Base-by-base conservation (phyloP, 352 stramenopile species). In the Achlya hypogyna region DNA sequence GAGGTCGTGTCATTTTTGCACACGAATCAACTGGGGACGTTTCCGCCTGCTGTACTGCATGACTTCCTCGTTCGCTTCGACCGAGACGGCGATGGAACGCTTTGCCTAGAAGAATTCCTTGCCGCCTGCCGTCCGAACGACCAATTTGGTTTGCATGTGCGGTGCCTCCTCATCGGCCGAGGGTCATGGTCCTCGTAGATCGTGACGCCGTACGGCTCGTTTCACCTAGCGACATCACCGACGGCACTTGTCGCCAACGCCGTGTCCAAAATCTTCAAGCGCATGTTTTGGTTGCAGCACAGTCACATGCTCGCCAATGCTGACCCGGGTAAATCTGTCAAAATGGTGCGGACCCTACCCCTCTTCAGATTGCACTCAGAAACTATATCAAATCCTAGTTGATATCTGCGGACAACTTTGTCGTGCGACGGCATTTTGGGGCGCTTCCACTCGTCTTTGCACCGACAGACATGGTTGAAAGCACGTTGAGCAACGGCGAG, bases 211-310 rank as follows among this genome's bases (percentile, higher is more conserved):
- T 85, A 79, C 69, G 77, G 75, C 14, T 71, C 81, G 54, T 85
- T 81, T 42, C 77, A 82, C 56, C 60, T 76, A 27, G 43, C 69
- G 0, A 51, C 72, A 9, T 68, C 78, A 20, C 71, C 71, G 0
- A 60, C 70, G 0, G 69, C 75, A 22, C 51, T 25, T 3, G 78
- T 82, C 70, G 18, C 34, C 4, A 53, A 72, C 9, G 69, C 79
- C 5, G 71, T 78, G 1, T 65, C 68, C 10, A 80, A 75, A 34
- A 76, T 84, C 69, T 63, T 72, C 53, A 81, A 75, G 14, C 69
- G 77, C 16, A 71, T 84, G 53, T 85, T 85, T 52, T 85, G 77
- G 77, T 73, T 82, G 62, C 74, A 85, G 65, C 77, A 85, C 71
- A 85, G 79, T 49, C 69, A 84, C 69, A 53, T 81, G 4, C 10